Base-by-base conservation (phyloP, 2,329 filamentous ascomycete species). In the Erysiphe pulchra region DNA sequence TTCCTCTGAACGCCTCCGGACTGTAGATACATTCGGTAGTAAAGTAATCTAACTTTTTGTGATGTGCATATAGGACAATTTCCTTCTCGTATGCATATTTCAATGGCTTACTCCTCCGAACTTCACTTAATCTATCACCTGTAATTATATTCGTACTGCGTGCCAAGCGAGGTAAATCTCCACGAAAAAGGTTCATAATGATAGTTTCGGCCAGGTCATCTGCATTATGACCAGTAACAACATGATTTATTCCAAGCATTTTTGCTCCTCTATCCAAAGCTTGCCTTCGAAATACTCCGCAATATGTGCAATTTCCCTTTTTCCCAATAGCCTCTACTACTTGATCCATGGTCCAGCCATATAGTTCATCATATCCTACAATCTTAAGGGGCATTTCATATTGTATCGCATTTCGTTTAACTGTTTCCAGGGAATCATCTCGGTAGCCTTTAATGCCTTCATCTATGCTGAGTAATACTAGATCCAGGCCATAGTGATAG, bases 61-160 rank as follows among this genome's bases (percentile, higher is more conserved):
- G 85, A 58, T 95, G 83, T 5, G 90, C 90, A 59, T 98, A 98
- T 6, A 98, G 69, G 16, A 98, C 90, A 53, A 98, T 98, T 59
- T 98, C 90, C 64, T 98, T 98, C 60, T 98, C 90, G 58, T 95
- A 98, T 1, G 87, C 86, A 60, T 95, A 98, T 61, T 98, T 95
- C 41, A 98, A 69, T 13, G 90, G 90, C 63, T 98, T 98, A 63
- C 83, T 92, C 51, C 90, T 73, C 65, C 92, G 92, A 52, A 94
- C 87, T 49, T 92, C 84, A 48, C 81, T 85, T n/a, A 70, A 72
- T 31, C 75, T 66, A 54, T 75, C 78, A 37, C 72, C 80, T 2
- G 77, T 98, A 13, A 95, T 69, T 54, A 98, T 95, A 52, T 75
- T 90, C 2, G 90, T 95, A 45, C 84, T 86, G 49, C 90, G 69